Percentiles rank a stretch among this genome's conserved stretches.
These are phyloP conservation scores for Cavenderia fasciculata DNA, from an alignment of 78 protist species.

Conservation along the genomic window DNA sequence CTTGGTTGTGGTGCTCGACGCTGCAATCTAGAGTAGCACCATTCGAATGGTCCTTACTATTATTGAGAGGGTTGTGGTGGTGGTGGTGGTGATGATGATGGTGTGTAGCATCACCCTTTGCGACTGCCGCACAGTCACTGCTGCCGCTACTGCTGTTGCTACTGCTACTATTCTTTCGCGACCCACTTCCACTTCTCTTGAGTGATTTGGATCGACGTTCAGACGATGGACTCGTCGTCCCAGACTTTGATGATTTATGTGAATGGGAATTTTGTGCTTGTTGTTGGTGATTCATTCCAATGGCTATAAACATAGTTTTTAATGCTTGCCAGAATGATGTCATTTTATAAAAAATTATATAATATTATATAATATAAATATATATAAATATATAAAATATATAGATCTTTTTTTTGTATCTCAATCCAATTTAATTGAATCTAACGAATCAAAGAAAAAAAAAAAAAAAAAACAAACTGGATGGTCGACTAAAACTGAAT, in stretches of 20 bases:
- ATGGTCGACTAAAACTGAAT: no score
- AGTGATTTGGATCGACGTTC: no score
- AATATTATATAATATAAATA: no score
- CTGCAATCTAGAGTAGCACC: not conserved
- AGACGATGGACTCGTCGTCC: not conserved
- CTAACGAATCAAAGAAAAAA: no score
- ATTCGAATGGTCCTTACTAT: conserved; percentile 3
- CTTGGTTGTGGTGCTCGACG: not conserved
- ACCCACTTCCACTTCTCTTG: no score
- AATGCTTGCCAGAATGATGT: conserved; percentile 22
- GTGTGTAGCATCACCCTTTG: not conserved
- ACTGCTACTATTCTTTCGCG: no score
- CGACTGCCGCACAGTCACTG: not conserved
- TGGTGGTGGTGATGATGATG: not conserved
- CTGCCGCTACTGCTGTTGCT: not conserved
- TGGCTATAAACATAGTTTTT: conserved; percentile 12
- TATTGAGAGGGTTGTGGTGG: not conserved
- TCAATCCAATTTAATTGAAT: no score
- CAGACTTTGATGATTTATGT: not conserved
- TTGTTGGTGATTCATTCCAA: conserved; percentile 10
- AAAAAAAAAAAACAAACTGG: no score
- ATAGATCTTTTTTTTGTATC: no score
- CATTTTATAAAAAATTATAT: no score
- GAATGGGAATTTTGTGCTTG: not conserved
- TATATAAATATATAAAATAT: no score